Conservation (phyloP, 441 rosid genomes). For the Eruca vesicaria region DNA sequence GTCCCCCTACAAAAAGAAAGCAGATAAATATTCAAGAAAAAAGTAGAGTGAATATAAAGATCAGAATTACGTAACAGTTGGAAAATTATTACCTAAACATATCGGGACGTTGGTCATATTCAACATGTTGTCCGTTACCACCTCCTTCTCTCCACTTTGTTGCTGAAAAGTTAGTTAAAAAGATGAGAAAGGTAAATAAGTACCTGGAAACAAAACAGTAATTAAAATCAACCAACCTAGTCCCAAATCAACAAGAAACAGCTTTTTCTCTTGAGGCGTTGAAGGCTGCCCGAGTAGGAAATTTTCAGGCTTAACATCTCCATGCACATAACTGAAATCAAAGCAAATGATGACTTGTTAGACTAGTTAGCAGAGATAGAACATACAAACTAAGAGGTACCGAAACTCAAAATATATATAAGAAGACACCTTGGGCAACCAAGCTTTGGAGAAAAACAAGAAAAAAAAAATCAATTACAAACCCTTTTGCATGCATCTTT, state of each 20-base stretch:
- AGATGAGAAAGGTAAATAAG: slow-evolving; percentile 3
- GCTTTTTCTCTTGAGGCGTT: slow-evolving; percentile 89
- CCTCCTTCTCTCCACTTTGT: slow-evolving; percentile 95
- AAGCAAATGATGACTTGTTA: slow-evolving; percentile 17
- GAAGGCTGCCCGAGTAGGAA: slow-evolving; percentile 96
- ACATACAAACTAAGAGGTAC: slow-evolving; percentile 6
- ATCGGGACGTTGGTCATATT: slow-evolving; percentile 98
- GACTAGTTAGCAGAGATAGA: background rate
- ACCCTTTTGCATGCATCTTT: slow-evolving; percentile 98
- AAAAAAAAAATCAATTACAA: slow-evolving; percentile 18
- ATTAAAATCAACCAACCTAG: slow-evolving; percentile 54
- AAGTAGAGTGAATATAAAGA: background rate
- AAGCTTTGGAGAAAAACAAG: background rate
- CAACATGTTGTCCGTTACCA: slow-evolving; percentile 78
- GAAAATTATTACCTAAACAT: slow-evolving; percentile 76
- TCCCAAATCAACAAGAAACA: slow-evolving; percentile 96
- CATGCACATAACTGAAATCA: slow-evolving; percentile 86
- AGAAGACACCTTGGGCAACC: background rate
- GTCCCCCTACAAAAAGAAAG: slow-evolving; percentile 58
- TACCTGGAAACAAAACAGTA: slow-evolving; percentile 7
- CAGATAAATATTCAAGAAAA: slow-evolving; percentile 16
- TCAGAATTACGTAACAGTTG: background rate
- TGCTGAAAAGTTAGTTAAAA: slow-evolving; percentile 49
- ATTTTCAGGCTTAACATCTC: slow-evolving; percentile 99
- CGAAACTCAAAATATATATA: background rate